phyloP scores from a whole-genome alignment of 2,329 filamentous ascomycete species.

The Cordyceps militaris region DNA sequence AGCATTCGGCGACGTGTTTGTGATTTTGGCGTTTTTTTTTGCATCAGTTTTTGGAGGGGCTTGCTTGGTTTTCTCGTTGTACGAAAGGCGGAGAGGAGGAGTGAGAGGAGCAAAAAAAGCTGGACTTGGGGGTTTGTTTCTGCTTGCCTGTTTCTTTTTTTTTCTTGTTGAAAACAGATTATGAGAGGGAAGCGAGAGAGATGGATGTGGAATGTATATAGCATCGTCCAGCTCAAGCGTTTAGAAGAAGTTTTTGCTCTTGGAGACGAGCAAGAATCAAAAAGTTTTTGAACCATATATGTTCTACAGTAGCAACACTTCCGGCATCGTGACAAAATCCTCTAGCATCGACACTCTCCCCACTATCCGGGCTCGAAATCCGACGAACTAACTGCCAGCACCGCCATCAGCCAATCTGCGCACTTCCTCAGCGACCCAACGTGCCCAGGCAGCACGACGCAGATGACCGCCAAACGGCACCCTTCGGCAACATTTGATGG shows the following conservation, averaged over 20 bases:
- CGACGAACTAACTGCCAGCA: no score
- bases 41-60: not conserved
- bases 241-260: not conserved
- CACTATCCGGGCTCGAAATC: no score
- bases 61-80: not conserved
- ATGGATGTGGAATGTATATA: conserved; percentile 13
- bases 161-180: not conserved
- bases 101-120: not conserved
- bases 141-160: not conserved
- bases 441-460: no score
- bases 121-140: not conserved
- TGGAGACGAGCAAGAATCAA: conserved; percentile 6
- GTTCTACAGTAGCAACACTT: not conserved
- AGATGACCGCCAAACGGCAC: no score
- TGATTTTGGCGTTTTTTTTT: not conserved
- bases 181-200: not conserved
- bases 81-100: not conserved
- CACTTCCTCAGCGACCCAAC: no score
- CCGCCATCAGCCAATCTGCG: no score
- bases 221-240: not conserved
- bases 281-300: conserved; percentile 1
- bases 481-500: no score
- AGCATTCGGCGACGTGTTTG: no score
- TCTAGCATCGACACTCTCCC: no score
- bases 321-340: no score